Evolutionary conservation across 805 yeast species (phyloP).

Genomic region (Candida easanensis): DNA sequence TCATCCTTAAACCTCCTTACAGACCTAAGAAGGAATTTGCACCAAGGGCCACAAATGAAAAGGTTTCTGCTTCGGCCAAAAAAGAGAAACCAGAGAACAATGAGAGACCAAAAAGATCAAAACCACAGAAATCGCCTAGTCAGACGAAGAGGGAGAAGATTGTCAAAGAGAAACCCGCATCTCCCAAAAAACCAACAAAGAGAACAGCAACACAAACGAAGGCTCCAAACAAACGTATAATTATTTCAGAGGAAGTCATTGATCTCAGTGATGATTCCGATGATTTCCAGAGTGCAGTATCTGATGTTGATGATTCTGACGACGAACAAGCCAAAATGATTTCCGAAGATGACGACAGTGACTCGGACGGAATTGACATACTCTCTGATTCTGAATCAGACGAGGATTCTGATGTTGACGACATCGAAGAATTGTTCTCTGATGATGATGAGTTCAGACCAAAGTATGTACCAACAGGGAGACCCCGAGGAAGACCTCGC

Average conservation of each 20-base stretch:
- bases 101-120: not conserved
- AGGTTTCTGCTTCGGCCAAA: too few species aligned
- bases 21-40: slow-evolving; percentile 1
- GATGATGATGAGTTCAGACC: slow-evolving; percentile 29
- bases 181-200: slow-evolving; percentile 1
- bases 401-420: slow-evolving; percentile 19
- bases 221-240: not conserved
- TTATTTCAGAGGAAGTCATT: slow-evolving; percentile 11
- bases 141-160: too few species aligned
- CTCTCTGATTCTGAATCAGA: slow-evolving; percentile 7
- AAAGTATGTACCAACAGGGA: slow-evolving; percentile 2
- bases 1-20: slow-evolving; percentile 12
- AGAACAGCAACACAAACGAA: not conserved
- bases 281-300: too few species aligned
- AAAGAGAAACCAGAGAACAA: not conserved
- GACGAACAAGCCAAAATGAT: too few species aligned
- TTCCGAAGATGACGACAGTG: too few species aligned
- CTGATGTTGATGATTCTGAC: not conserved
- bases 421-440: slow-evolving; percentile 6
- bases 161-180: too few species aligned
- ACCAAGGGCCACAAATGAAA: not conserved
- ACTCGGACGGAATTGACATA: too few species aligned
- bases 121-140: too few species aligned
- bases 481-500: slow-evolving; percentile 30
- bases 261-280: slow-evolving; percentile 2